phyloP scores from a whole-genome alignment of 257 asterid species.

The Scutellaria barbata region DNA sequence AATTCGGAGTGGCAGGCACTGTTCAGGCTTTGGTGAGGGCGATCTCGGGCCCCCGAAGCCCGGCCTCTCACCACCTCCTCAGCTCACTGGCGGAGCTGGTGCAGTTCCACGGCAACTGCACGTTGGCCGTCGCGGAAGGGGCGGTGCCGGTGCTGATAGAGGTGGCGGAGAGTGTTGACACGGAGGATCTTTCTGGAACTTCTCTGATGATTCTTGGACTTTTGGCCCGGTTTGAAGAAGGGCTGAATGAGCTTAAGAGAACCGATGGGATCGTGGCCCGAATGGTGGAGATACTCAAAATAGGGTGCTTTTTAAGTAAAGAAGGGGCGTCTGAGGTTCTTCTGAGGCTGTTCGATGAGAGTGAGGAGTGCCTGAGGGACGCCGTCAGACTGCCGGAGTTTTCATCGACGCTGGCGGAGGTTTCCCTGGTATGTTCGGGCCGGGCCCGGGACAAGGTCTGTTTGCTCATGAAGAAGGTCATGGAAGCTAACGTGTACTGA shows the following conservation, averaged over 20 bases:
- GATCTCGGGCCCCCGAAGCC: conserved; percentile 44
- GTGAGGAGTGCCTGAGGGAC: conserved; percentile 58
- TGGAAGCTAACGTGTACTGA: conserved; percentile 45
- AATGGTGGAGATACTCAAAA: conserved; percentile 56
- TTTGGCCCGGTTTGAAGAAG: conserved; percentile 74
- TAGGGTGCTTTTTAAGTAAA: conserved; percentile 62
- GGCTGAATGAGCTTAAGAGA: conserved; percentile 55
- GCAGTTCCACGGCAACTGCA: conserved; percentile 88
- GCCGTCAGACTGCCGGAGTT: conserved; percentile 59
- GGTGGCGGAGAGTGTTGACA: conserved; percentile 45
- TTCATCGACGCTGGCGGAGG: conserved; percentile 65
- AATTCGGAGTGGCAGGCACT: conserved; percentile 76
- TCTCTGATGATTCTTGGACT: conserved; percentile 57
- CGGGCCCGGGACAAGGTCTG: conserved; percentile 65
- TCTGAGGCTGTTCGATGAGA: conserved; percentile 65
- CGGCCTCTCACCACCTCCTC: conserved; percentile 70
- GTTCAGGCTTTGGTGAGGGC: conserved; percentile 58
- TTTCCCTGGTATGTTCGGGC: conserved; percentile 69
- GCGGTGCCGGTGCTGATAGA: conserved; percentile 59
- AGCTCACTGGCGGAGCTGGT: conserved; percentile 76
- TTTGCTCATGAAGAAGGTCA: conserved; percentile 67
- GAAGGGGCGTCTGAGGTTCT: conserved; percentile 77
- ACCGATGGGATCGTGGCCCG: conserved; percentile 45
- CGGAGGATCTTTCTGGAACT: conserved; percentile 69
- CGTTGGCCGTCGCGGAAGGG: conserved; percentile 66